Percentiles rank a stretch among this genome's conserved stretches.
Evolutionary conservation across 441 rosid genomes (phyloP).

Genomic region (Euphorbia schlechtendalii): DNA sequence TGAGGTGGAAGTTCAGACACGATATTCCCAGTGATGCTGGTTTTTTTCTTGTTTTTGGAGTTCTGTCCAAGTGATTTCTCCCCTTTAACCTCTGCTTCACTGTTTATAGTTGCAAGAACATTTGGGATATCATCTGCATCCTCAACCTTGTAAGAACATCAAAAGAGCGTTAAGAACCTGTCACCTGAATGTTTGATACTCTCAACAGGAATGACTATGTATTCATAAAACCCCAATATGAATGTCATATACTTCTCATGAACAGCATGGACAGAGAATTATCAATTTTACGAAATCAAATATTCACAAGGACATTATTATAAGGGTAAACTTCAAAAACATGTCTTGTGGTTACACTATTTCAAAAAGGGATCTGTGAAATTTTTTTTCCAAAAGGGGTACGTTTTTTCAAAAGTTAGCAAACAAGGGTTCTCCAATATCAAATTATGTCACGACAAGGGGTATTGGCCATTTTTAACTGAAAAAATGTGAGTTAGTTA

Average conservation of each 20-base stretch:
- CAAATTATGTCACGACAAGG: no score
- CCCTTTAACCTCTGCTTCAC: slow-evolving; percentile 44
- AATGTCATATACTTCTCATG: not conserved
- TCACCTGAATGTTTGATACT: slow-evolving; percentile 11
- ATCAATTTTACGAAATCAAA: not conserved
- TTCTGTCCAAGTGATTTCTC: slow-evolving; percentile 37
- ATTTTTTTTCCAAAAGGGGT: no score
- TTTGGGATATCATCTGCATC: slow-evolving; percentile 69
- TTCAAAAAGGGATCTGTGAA: no score
- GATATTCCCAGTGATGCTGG: slow-evolving; percentile 33
- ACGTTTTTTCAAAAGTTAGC: no score
- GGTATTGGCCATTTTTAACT: no score
- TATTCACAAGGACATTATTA: not conserved
- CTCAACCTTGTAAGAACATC: slow-evolving; percentile 63
- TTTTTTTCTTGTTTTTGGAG: slow-evolving; percentile 36
- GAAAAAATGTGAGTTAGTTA: no score
- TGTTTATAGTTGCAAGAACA: slow-evolving; percentile 41
- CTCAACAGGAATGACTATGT: slow-evolving; percentile 15
- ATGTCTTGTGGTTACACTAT: no score
- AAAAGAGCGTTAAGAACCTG: slow-evolving; percentile 21
- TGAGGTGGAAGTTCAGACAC: slow-evolving; percentile 73
- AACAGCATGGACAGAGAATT: slow-evolving; percentile 1
- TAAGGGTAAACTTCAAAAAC: no score
- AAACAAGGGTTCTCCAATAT: no score
- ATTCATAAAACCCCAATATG: not conserved